A percentile compares a stretch with the other conserved stretches of the same genome.
These are phyloP conservation scores for Starmerella vitae DNA, from an alignment of 805 yeast species.

Conservation along the genomic window DNA sequence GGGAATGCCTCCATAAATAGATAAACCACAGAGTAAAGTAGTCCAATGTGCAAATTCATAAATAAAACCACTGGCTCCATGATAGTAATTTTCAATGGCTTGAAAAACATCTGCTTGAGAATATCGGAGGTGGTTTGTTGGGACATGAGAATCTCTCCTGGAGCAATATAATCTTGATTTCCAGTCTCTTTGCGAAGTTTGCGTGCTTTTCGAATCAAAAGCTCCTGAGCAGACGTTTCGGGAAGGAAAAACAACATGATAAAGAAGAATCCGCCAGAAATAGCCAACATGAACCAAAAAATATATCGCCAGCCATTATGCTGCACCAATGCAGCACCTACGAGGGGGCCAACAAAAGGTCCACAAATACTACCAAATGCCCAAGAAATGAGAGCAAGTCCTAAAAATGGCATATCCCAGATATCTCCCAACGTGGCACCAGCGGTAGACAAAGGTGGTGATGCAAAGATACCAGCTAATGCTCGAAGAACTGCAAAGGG, in stretches of 20 bases:
- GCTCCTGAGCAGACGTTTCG: slow-evolving; percentile 36
- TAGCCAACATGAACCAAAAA: slow-evolving; percentile 38
- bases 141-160: slow-evolving; percentile 13
- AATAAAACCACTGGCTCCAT: slow-evolving; percentile 46
- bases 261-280: slow-evolving; percentile 29
- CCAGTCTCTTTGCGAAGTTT: slow-evolving; percentile 36
- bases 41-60: slow-evolving; percentile 38
- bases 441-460: slow-evolving; percentile 46
- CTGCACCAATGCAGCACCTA: slow-evolving; percentile 39
- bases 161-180: slow-evolving; percentile 8
- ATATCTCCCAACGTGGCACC: slow-evolving; percentile 46
- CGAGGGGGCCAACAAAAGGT: slow-evolving; percentile 42
- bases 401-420: slow-evolving; percentile 31
- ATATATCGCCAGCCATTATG: slow-evolving; percentile 42
- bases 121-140: slow-evolving; percentile 1
- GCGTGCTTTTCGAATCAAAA: slow-evolving; percentile 36
- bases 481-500: slow-evolving; percentile 40
- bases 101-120: slow-evolving; percentile 16
- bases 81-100: slow-evolving; percentile 36
- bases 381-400: slow-evolving; percentile 41
- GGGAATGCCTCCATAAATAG: slow-evolving; percentile 53
- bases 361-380: slow-evolving; percentile 42
- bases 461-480: slow-evolving; percentile 41
- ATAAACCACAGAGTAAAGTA: slow-evolving; percentile 41
- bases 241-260: slow-evolving; percentile 33